A percentile compares a stretch with the other conserved stretches of the same genome.
Conservation (phyloP, 1,139 yeast genomes). For the Geotrichum klebahnii region DNA sequence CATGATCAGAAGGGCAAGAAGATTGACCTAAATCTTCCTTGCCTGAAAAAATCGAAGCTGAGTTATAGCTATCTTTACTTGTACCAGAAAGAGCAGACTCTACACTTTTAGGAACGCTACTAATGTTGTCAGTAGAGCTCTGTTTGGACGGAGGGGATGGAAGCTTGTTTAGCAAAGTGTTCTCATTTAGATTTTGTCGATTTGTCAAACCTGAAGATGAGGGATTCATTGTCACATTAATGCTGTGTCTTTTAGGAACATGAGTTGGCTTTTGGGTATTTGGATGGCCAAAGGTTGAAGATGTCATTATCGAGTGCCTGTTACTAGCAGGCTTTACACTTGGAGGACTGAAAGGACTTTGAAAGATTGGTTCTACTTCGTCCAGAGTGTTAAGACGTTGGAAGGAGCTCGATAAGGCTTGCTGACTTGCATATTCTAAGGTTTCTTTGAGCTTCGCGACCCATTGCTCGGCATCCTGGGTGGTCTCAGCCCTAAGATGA, state of each 20-base stretch:
- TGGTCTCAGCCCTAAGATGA: slow-evolving; percentile 45
- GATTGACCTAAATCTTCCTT: background rate
- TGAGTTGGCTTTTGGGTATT: too few relatives aligned
- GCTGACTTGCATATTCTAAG: slow-evolving; percentile 34
- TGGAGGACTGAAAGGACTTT: background rate
- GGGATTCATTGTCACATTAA: background rate
- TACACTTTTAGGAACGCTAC: background rate
- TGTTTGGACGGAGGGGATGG: too few relatives aligned
- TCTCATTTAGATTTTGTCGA: too few relatives aligned
- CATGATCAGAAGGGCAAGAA: background rate
- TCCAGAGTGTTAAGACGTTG: slow-evolving; percentile 25
- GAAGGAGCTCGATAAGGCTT: slow-evolving; percentile 29
- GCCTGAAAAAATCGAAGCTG: background rate
- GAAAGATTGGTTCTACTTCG: background rate
- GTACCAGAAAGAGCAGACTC: background rate
- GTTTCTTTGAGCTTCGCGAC: slow-evolving; percentile 37
- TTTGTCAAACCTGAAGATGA: too few relatives aligned
- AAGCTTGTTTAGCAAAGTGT: too few relatives aligned
- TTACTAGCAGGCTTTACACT: too few relatives aligned
- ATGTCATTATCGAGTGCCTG: too few relatives aligned
- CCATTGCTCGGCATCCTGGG: slow-evolving; percentile 45
- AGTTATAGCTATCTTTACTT: background rate
- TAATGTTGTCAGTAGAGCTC: too few relatives aligned
- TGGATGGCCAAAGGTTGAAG: too few relatives aligned
- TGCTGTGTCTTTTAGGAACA: background rate